Conservation (phyloP, 768 basidiomycete species). For the Phanerodontia chrysosporium region DNA sequence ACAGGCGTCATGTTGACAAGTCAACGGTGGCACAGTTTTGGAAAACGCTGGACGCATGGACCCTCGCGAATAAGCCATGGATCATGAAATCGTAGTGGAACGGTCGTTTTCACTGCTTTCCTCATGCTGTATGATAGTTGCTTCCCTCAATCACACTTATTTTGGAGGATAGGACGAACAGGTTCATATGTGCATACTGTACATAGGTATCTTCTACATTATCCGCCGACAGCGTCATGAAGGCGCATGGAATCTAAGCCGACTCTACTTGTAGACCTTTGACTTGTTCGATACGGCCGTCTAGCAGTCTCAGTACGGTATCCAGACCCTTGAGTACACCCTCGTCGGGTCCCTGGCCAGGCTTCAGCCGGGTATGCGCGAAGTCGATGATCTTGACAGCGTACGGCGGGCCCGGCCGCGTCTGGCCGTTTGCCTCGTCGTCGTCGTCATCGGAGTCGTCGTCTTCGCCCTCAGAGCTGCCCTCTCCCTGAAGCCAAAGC, state of each 20-base stretch:
- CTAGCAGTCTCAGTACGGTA: constrained; percentile 58
- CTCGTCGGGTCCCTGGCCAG: constrained; percentile 72
- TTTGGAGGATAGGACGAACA: too few species aligned
- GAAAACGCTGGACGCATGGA: constrained; percentile 88
- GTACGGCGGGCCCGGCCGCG: constrained; percentile 44
- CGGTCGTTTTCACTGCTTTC: background rate
- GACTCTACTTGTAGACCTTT: constrained; percentile 5
- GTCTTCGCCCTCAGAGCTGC: constrained; percentile 33
- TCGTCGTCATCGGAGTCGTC: constrained; percentile 24
- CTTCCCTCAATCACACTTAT: background rate
- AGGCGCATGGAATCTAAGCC: background rate
- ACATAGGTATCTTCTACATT: too few species aligned
- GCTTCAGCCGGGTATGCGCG: constrained; percentile 72
- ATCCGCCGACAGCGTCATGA: too few species aligned
- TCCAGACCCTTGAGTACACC: constrained; percentile 74
- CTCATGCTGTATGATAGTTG: background rate
- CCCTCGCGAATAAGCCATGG: constrained; percentile 74
- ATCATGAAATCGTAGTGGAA: constrained; percentile 45
- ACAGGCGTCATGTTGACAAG: constrained; percentile 89
- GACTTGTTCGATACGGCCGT: constrained; percentile 50
- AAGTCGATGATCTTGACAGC: constrained; percentile 89
- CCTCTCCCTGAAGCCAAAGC: constrained; percentile 33
- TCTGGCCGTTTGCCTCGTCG: constrained; percentile 21
- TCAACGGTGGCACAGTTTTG: constrained; percentile 94
- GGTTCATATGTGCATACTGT: too few species aligned